These are phyloP conservation scores for Aspergillus sp. DNA, from an alignment of 2,329 filamentous ascomycete species.

Conservation along the genomic window DNA sequence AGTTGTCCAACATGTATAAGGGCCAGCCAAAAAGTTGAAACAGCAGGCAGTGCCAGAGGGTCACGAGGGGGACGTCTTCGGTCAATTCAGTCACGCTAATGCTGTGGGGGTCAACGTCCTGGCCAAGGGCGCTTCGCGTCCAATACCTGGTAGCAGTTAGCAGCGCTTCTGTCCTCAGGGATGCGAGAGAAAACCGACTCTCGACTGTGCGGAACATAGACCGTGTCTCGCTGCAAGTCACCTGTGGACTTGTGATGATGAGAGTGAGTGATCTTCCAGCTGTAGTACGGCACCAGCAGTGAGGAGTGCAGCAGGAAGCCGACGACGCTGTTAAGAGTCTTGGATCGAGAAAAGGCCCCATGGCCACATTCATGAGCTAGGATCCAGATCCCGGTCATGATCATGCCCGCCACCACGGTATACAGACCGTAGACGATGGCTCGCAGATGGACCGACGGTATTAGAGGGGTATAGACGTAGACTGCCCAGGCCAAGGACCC, in stretches of 20 bases:
- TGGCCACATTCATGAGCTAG: slow-evolving; percentile 60
- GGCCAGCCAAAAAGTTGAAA: slow-evolving; percentile 67
- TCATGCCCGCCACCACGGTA: background rate
- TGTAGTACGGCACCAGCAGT: slow-evolving; percentile 68
- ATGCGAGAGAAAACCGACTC: slow-evolving; percentile 9
- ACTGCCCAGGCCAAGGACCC: background rate
- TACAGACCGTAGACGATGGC: background rate
- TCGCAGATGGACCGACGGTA: background rate
- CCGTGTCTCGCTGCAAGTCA: slow-evolving; percentile 66
- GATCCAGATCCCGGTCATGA: slow-evolving; percentile 29
- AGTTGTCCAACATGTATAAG: slow-evolving; percentile 62
- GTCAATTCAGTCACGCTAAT: background rate
- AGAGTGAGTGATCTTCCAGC: slow-evolving; percentile 69
- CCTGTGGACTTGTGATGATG: slow-evolving; percentile 68
- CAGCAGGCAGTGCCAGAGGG: slow-evolving; percentile 52
- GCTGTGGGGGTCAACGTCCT: background rate
- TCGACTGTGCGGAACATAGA: slow-evolving; percentile 56
- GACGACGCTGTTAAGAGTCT: slow-evolving; percentile 57
- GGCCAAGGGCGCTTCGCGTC: background rate
- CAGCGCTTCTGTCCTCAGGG: background rate
- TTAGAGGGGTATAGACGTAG: background rate
- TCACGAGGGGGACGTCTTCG: slow-evolving; percentile 47
- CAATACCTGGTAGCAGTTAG: background rate
- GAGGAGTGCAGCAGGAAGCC: slow-evolving; percentile 65
- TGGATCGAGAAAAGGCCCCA: slow-evolving; percentile 60